Conservation (phyloP, 441 rosid species). For the Adansonia grandidieri region DNA sequence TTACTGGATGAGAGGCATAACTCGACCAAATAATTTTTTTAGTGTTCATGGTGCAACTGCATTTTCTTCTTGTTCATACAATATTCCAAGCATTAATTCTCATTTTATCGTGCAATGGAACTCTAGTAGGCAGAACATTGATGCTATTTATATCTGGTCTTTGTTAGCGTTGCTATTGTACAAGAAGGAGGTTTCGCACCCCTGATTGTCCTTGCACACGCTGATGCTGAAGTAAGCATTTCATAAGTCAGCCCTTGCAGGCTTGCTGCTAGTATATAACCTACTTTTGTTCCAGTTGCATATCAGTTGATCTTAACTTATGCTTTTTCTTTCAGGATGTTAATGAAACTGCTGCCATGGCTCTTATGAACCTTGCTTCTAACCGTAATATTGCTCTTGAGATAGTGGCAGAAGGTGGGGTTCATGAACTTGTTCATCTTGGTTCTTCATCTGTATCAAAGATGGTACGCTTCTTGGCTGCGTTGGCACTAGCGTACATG, state of each 20-base stretch:
- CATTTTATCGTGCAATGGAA: neutral
- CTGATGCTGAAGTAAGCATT: slow-evolving; percentile 80
- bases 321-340: slow-evolving; percentile 68
- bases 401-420: slow-evolving; percentile 97
- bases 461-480: slow-evolving; percentile 99
- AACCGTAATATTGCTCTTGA: slow-evolving; percentile 86
- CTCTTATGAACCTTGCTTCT: slow-evolving; percentile 98
- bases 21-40: neutral
- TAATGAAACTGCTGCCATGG: slow-evolving; percentile 99
- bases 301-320: slow-evolving; percentile 16
- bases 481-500: slow-evolving; percentile 93
- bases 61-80: neutral
- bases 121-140: slow-evolving; percentile 14
- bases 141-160: slow-evolving; percentile 26
- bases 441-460: slow-evolving; percentile 84
- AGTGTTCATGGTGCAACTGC: neutral
- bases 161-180: slow-evolving; percentile 86
- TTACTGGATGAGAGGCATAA: too few relatives aligned
- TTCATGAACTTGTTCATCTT: slow-evolving; percentile 87
- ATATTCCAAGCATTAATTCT: neutral
- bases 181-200: slow-evolving; percentile 98
- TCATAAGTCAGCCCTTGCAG: neutral
- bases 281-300: neutral
- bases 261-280: neutral
- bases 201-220: slow-evolving; percentile 79